Evolutionary conservation across 2,329 filamentous ascomycete genomes (phyloP).

Genomic region (Fusarium siculi): DNA sequence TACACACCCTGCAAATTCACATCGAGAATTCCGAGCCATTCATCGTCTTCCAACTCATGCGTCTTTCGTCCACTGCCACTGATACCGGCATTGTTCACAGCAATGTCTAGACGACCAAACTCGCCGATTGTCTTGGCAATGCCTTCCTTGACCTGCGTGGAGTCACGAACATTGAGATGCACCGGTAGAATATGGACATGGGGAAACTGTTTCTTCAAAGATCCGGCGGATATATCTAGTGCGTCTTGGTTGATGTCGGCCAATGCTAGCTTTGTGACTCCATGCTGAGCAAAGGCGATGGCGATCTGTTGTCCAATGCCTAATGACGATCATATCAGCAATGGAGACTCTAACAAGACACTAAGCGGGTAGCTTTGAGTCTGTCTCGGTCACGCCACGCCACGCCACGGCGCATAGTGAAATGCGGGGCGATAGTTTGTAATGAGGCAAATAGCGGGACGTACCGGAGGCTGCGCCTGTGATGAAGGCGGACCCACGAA

Average conservation of each 20-base stretch:
- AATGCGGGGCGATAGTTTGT: neutral
- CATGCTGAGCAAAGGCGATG: constrained; percentile 59
- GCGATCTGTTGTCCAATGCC: constrained; percentile 62
- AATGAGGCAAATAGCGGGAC: constrained; percentile 20
- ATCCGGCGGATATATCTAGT: constrained; percentile 46
- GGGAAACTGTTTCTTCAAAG: constrained; percentile 52
- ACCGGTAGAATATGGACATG: constrained; percentile 54
- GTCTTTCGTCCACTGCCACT: constrained; percentile 54
- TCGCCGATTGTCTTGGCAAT: constrained; percentile 53
- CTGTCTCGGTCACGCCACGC: neutral
- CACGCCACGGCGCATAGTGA: neutral
- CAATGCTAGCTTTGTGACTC: constrained; percentile 58
- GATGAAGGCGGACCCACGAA: constrained; percentile 60
- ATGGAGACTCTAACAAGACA: neutral
- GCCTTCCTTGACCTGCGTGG: constrained; percentile 54
- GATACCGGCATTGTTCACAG: constrained; percentile 66
- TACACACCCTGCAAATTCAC: constrained; percentile 67
- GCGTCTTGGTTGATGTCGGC: constrained; percentile 55
- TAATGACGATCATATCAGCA: constrained; percentile 34
- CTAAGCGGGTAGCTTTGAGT: neutral
- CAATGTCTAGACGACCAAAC: constrained; percentile 66
- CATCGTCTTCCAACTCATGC: constrained; percentile 57
- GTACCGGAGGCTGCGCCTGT: constrained; percentile 60
- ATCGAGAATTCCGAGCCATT: constrained; percentile 62
- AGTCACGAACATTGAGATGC: constrained; percentile 58